A percentile compares a stretch with the other conserved stretches of the same genome.
Conservation (phyloP, 106 monocot species). For the Platanthera guangdongensis region DNA sequence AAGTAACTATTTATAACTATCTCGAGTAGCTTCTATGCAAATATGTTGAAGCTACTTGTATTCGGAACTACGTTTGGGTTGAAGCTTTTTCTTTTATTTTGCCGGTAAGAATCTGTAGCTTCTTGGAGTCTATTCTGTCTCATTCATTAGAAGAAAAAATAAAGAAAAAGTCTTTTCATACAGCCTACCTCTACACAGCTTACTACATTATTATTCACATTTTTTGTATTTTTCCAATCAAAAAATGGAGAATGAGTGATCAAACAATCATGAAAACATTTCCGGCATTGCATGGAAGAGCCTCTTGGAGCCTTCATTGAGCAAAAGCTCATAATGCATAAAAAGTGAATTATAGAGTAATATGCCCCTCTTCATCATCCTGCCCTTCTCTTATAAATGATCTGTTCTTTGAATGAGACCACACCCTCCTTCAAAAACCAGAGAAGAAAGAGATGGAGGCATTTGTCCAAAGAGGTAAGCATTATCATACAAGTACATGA, state of each 20-base stretch:
- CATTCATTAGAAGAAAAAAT: not conserved
- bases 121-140: not conserved
- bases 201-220: not conserved
- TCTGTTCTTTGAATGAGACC: not conserved
- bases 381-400: not conserved
- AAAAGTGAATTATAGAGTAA: constrained; percentile 1
- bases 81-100: too few species aligned
- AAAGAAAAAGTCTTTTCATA: not conserved
- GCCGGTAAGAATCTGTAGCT: not conserved
- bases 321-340: not conserved
- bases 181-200: not conserved
- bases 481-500: not conserved
- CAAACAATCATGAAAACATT: not conserved
- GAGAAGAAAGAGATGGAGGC: not conserved
- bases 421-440: not conserved
- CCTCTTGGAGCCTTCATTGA: not conserved
- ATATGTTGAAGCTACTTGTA: too few species aligned
- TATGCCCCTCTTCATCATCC: not conserved
- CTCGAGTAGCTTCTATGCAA: too few species aligned
- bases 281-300: not conserved
- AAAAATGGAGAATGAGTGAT: not conserved
- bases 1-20: too few species aligned
- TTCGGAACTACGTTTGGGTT: too few species aligned
- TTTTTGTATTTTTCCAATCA: not conserved
- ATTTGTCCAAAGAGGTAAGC: not conserved